Conservation (phyloP, 78 protist genomes). For the slime mould (Dictyostelium discoideum) region DNA sequence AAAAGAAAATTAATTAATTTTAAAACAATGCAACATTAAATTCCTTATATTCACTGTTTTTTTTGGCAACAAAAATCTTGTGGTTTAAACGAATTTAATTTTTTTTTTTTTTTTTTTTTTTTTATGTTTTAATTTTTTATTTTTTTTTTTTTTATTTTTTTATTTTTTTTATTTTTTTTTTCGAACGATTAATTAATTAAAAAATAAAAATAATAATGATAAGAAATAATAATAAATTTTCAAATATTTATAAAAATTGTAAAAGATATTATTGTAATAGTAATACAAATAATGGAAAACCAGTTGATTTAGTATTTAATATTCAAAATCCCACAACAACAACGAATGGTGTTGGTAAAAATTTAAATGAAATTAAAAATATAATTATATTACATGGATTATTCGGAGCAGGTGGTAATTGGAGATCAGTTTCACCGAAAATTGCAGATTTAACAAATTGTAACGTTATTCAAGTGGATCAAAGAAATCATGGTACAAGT, state of each 20-base stretch:
- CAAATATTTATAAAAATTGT: neutral
- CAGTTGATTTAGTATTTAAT: neutral
- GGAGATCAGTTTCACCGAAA: slow-evolving; percentile 47
- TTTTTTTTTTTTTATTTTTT: neutral
- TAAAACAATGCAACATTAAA: too few species aligned
- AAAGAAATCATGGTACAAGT: slow-evolving; percentile 69
- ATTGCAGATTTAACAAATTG: slow-evolving; percentile 34
- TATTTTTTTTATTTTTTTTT: too few species aligned
- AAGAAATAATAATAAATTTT: neutral
- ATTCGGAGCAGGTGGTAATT: slow-evolving; percentile 50
- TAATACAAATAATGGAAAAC: neutral
- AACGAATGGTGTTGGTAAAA: neutral
- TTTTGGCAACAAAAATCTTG: too few species aligned
- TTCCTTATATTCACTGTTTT: too few species aligned
- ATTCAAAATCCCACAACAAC: neutral
- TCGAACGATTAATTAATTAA: neutral
- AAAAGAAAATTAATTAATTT: too few species aligned
- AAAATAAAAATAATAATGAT: neutral
- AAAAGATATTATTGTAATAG: neutral
- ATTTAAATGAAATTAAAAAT: neutral
- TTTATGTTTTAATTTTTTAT: neutral
- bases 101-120: slow-evolving; percentile 3
- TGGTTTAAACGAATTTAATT: too few species aligned
- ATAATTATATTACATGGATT: slow-evolving; percentile 57
- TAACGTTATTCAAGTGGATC: slow-evolving; percentile 58